Evolutionary conservation across 2,329 filamentous ascomycete genomes (phyloP).

Genomic region (Pochonia chlamydosporia): DNA sequence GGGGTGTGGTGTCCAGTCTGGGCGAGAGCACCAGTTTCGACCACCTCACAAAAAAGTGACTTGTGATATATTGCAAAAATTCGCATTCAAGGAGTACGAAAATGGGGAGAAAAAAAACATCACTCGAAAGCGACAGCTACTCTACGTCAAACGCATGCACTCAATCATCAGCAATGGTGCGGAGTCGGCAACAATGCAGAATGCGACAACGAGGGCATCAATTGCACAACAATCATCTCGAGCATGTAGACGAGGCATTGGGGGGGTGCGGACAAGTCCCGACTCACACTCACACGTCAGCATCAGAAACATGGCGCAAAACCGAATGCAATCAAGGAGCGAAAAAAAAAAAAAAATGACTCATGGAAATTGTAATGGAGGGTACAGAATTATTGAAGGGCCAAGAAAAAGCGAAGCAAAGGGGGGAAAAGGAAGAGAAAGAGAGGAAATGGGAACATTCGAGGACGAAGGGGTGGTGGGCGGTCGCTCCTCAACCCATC

Average conservation of each 20-base stretch:
- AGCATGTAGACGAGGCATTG: not conserved
- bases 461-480: constrained; percentile 13
- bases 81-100: constrained; percentile 10
- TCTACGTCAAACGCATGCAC: not conserved
- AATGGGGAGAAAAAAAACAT: constrained; percentile 12
- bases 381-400: constrained; percentile 10
- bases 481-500: constrained; percentile 15
- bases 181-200: constrained; percentile 19
- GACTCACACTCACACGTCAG: constrained; percentile 9
- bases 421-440: constrained; percentile 19
- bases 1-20: not conserved
- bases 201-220: constrained; percentile 23
- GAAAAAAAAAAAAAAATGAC: constrained; percentile 22
- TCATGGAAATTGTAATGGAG: constrained; percentile 24
- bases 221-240: not conserved
- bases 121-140: constrained; percentile 10
- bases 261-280: not conserved
- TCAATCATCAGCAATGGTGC: constrained; percentile 1
- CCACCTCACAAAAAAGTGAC: constrained; percentile 19
- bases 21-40: not conserved
- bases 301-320: constrained; percentile 16
- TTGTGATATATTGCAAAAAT: constrained; percentile 11
- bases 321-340: constrained; percentile 11
- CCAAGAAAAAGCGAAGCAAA: constrained; percentile 11
- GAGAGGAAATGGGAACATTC: constrained; percentile 11